Base-by-base conservation (phyloP, 208 protist genomes). In the Wallacemonas sp. region DNA sequence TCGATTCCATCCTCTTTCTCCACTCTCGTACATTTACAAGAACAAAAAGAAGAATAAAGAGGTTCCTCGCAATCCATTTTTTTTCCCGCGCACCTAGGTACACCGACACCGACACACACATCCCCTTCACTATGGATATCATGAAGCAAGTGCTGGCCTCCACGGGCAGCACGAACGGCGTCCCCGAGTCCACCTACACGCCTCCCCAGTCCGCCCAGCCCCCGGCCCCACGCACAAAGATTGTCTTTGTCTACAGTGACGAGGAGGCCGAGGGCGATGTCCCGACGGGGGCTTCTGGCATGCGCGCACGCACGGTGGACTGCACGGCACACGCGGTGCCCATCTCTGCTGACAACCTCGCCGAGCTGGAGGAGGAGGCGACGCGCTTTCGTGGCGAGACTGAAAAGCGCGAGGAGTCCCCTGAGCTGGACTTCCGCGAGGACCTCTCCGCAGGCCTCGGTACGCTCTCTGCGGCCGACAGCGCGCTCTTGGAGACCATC, bases 161-260 rank as follows among this genome's bases (percentile, higher is more conserved):
- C 16, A 49, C 74, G 16, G 55, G 31, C 10, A 29, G 36, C 14
- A 41, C 16, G 44, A 22, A 25, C n/a, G 48, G 22, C 18, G 48
- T 11, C n/a, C 36, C 14, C 39, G 11, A 10, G 26, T 14, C 32
- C 1, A 32, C 7, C 57, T 4, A 42, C 57, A 48, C 18, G 48
- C 48, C 22, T 4, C 52, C 29, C 3, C 31, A 5, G 57, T 68
- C 50, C 32, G 55, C 33, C 44, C 65, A 4, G 57, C 62, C 31
- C 25, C 54, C 5, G 49, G 10, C 48, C 1, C 10, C 59, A 7
- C 77, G 77, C 61, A 78, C 70, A 0, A 88, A 87, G 61, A 65
- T 87, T 65, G 84, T 91, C 7, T 93, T 89, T 68, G 31, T 93
- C 11, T 93, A 91, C 75, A 91, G 84, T 33, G 82, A 86, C 65